phyloP scores from a whole-genome alignment of 306 rosid species.

The Begonia masoniana region DNA sequence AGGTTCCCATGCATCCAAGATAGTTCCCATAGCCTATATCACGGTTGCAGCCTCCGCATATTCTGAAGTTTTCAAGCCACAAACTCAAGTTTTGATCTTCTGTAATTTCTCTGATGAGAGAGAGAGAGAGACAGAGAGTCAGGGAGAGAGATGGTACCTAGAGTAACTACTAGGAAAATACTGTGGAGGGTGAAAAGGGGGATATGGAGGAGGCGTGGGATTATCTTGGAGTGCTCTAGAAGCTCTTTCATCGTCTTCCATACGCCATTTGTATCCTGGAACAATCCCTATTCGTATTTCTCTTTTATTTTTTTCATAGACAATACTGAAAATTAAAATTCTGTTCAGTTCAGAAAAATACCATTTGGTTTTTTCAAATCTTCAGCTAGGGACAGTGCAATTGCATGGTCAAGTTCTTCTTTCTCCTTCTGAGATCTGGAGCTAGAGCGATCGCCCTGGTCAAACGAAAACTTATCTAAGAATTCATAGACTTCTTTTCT shows the following conservation, averaged over 20 bases:
- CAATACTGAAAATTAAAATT: too few species aligned
- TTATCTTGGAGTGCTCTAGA: not conserved
- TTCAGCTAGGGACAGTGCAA: constrained; percentile 54
- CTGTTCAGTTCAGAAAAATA: too few species aligned
- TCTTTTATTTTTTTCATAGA: too few species aligned
- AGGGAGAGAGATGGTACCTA: not conserved
- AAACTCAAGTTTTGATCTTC: too few species aligned
- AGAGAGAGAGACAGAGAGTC: not conserved
- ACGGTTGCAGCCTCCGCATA: constrained; percentile 63
- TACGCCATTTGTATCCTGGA: constrained; percentile 13
- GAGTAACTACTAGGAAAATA: not conserved
- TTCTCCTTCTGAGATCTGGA: constrained; percentile 64
- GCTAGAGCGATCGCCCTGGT: constrained; percentile 58
- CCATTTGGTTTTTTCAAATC: constrained; percentile 58
- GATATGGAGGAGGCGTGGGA: not conserved
- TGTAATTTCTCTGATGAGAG: too few species aligned
- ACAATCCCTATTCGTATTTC: too few species aligned
- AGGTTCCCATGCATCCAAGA: constrained; percentile 58
- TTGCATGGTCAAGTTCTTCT: constrained; percentile 62
- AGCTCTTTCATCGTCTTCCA: not conserved
- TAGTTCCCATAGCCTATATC: constrained; percentile 53
- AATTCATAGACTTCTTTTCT: too few species aligned
- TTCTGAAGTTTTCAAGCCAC: constrained; percentile 23
- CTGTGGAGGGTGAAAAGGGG: not conserved
- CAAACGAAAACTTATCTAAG: not conserved